A percentile compares a stretch with the other conserved stretches of the same genome.
Evolutionary conservation across 129 eudicot species (phyloP).

Genomic region (Ambrosia trifida): DNA sequence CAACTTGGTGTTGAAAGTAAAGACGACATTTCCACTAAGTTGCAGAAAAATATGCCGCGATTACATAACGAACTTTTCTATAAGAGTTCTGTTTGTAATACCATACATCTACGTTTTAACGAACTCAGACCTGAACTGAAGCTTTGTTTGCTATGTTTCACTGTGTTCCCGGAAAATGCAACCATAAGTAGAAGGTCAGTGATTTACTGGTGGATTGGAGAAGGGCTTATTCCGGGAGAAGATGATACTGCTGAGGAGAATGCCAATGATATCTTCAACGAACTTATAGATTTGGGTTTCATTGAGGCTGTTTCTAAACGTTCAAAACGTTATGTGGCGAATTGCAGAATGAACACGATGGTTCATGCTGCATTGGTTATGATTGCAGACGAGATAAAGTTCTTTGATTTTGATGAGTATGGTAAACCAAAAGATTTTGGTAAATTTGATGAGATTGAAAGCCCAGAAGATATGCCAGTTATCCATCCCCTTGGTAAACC

Average conservation of each 20-base stretch:
- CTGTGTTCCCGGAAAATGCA: constrained; percentile 40
- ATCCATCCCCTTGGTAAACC: constrained; percentile 41
- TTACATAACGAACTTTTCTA: constrained; percentile 31
- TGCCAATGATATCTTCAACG: constrained; percentile 24
- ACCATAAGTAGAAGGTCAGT: constrained; percentile 44
- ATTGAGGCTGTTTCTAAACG: constrained; percentile 28
- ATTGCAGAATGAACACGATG: constrained; percentile 52
- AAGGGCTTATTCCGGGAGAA: constrained; percentile 31
- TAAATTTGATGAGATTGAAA: constrained; percentile 32
- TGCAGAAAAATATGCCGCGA: constrained; percentile 20
- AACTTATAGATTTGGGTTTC: constrained; percentile 38
- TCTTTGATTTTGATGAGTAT: constrained; percentile 45
- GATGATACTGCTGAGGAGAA: constrained; percentile 27
- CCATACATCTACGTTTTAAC: constrained; percentile 27
- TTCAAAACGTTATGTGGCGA: constrained; percentile 24
- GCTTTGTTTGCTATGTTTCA: constrained; percentile 52
- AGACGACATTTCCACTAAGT: neutral
- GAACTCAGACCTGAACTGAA: constrained; percentile 21
- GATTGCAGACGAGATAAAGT: constrained; percentile 33
- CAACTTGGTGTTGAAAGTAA: neutral
- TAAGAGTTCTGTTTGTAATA: constrained; percentile 23
- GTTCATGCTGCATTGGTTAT: constrained; percentile 39
- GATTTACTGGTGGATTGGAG: constrained; percentile 62
- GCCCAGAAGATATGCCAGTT: constrained; percentile 23
- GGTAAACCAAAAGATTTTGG: constrained; percentile 42